Percentiles rank a stretch among this genome's conserved stretches.
These are phyloP conservation scores for Mucor plumbeus DNA, from an alignment of 371 early-diverging fungal genomes.

Conservation along the genomic window DNA sequence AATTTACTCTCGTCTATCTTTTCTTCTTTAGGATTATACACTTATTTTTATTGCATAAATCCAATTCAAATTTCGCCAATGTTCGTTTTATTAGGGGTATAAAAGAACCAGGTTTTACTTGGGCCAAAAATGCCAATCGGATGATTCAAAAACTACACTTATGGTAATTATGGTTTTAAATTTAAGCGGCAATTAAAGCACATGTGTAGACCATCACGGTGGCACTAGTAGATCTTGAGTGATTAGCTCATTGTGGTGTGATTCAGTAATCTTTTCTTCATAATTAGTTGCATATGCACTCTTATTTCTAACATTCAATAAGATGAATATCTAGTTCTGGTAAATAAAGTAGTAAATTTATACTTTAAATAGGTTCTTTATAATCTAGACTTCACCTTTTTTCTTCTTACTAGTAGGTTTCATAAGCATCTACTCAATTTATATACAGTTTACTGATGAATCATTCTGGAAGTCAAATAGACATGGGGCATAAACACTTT, in stretches of 20 bases:
- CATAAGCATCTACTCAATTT: background rate
- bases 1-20: background rate
- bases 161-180: background rate
- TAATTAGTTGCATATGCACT: background rate
- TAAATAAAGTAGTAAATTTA: background rate
- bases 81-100: too few species aligned
- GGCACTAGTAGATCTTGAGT: background rate
- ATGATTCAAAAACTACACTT: background rate
- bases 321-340: background rate
- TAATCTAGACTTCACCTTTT: background rate
- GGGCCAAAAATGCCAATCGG: background rate
- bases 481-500: too few species aligned
- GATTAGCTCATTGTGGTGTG: constrained; percentile 3
- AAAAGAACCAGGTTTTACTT: background rate
- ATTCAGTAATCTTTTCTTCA: background rate
- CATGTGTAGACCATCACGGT: background rate
- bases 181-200: background rate
- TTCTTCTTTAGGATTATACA: background rate
- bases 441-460: background rate
- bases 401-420: background rate
- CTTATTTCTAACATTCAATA: background rate
- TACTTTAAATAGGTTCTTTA: too few species aligned
- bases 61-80: background rate
- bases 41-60: background rate
- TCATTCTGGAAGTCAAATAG: background rate